phyloP scores from a whole-genome alignment of 441 rosid genomes.

The Omphalea diandra region DNA sequence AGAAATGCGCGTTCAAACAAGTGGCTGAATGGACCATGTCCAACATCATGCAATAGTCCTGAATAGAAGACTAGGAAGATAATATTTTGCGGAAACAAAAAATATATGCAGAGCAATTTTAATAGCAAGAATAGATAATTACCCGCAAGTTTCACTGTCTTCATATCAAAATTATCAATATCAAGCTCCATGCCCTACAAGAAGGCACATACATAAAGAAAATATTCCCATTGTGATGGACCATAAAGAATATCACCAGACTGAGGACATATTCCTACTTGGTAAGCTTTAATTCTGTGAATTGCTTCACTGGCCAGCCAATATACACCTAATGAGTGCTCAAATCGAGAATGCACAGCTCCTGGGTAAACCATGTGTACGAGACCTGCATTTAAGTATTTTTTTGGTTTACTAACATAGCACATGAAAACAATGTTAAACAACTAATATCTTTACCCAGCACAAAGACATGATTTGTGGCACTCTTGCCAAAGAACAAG shows the following conservation, averaged over 20 bases:
- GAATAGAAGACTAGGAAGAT: constrained; percentile 7
- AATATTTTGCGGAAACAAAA: constrained; percentile 5
- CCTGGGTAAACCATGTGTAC: constrained; percentile 67
- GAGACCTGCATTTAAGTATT: constrained; percentile 40
- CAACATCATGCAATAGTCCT: constrained; percentile 86
- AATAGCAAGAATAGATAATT: constrained; percentile 11
- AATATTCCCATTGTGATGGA: constrained; percentile 6
- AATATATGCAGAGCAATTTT: neutral
- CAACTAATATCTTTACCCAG: neutral
- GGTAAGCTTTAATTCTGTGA: constrained; percentile 43
- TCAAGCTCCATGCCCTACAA: constrained; percentile 57
- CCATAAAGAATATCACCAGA: constrained; percentile 18
- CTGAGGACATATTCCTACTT: constrained; percentile 36
- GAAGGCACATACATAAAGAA: constrained; percentile 18
- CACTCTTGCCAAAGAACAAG: neutral
- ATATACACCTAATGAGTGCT: constrained; percentile 73
- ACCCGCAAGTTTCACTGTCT: constrained; percentile 75
- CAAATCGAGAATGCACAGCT: constrained; percentile 79
- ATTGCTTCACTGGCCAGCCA: constrained; percentile 59
- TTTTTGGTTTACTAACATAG: neutral
- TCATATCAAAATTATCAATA: constrained; percentile 46
- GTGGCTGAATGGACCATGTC: constrained; percentile 85
- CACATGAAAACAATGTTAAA: neutral
- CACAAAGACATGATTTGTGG: neutral
- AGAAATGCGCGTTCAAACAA: constrained; percentile 63